Evolutionary conservation across 495 filamentous ascomycete species (phyloP).

Genomic region (Evansstolkia leycettana): DNA sequence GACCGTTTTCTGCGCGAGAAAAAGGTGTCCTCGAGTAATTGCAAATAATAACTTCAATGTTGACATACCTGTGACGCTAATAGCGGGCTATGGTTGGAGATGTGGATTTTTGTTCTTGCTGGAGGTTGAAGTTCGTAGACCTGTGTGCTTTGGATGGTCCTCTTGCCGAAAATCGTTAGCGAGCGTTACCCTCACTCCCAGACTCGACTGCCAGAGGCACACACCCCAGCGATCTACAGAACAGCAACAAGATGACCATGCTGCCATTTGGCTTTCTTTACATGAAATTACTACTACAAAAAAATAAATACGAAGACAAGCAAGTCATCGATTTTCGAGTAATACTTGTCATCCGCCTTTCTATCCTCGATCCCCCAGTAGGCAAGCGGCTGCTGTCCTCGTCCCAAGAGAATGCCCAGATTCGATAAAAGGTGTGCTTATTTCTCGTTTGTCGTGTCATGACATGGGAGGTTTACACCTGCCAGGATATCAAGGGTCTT

Average conservation of each 20-base stretch:
- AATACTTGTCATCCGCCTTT: too few species aligned
- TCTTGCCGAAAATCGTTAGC: slow-evolving; percentile 38
- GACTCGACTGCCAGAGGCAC: slow-evolving; percentile 20
- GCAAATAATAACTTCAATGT: slow-evolving; percentile 7
- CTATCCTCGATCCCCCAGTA: too few species aligned
- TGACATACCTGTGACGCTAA: slow-evolving; percentile 29
- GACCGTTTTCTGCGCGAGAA: background rate
- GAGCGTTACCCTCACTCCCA: slow-evolving; percentile 30
- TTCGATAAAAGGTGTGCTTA: background rate
- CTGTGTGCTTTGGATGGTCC: slow-evolving; percentile 35
- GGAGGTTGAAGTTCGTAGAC: slow-evolving; percentile 27
- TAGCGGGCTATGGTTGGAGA: slow-evolving; percentile 25
- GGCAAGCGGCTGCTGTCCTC: background rate
- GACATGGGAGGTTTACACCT: slow-evolving; percentile 8
- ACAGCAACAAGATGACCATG: too few species aligned
- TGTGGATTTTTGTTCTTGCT: slow-evolving; percentile 25
- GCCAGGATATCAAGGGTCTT: slow-evolving; percentile 38
- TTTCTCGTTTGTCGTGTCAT: slow-evolving; percentile 1
- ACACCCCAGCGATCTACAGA: slow-evolving; percentile 12
- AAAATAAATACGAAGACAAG: background rate
- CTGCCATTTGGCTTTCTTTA: background rate
- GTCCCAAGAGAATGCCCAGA: background rate
- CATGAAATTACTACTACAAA: slow-evolving; percentile 3
- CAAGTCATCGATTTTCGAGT: background rate
- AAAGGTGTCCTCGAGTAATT: background rate